Percentiles rank a stretch among this genome's conserved stretches.
Conservation (phyloP, 805 yeast genomes). For the Teunomyces aglyptinius region DNA sequence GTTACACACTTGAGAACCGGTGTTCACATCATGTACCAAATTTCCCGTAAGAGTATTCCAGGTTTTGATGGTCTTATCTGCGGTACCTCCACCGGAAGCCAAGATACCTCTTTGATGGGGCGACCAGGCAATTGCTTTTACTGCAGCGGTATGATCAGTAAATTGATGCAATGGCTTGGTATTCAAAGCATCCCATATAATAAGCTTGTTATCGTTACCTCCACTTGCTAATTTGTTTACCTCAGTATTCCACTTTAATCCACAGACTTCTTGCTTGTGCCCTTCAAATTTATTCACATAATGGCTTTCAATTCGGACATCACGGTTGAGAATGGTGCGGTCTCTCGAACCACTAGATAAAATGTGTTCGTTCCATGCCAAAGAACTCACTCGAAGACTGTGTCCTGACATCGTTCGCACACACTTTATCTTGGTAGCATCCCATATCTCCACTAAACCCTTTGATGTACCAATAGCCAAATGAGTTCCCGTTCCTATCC, state of each 20-base stretch:
- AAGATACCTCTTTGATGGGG: constrained; percentile 93
- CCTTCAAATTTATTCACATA: constrained; percentile 65
- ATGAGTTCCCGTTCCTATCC: constrained; percentile 96
- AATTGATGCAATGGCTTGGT: constrained; percentile 69
- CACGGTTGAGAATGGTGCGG: constrained; percentile 79
- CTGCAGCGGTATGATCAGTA: constrained; percentile 88
- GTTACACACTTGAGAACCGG: constrained; percentile 96
- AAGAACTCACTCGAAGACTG: constrained; percentile 74
- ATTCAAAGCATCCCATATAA: constrained; percentile 82
- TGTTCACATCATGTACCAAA: constrained; percentile 75
- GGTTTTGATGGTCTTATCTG: constrained; percentile 82
- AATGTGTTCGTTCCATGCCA: constrained; percentile 93
- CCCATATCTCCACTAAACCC: constrained; percentile 94
- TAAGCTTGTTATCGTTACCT: constrained; percentile 85
- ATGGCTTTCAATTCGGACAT: constrained; percentile 84
- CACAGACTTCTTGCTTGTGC: constrained; percentile 95
- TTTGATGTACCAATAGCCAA: constrained; percentile 85
- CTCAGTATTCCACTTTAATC: constrained; percentile 88
- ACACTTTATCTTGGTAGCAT: constrained; percentile 76
- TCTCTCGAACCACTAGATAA: constrained; percentile 87
- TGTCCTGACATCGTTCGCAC: constrained; percentile 94
- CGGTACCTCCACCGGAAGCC: constrained; percentile 97
- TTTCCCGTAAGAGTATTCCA: constrained; percentile 88
- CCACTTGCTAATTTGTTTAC: constrained; percentile 93
- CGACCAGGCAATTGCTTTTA: constrained; percentile 95